phyloP scores from a whole-genome alignment of 441 rosid genomes.

The Adansonia madagascariensis region DNA sequence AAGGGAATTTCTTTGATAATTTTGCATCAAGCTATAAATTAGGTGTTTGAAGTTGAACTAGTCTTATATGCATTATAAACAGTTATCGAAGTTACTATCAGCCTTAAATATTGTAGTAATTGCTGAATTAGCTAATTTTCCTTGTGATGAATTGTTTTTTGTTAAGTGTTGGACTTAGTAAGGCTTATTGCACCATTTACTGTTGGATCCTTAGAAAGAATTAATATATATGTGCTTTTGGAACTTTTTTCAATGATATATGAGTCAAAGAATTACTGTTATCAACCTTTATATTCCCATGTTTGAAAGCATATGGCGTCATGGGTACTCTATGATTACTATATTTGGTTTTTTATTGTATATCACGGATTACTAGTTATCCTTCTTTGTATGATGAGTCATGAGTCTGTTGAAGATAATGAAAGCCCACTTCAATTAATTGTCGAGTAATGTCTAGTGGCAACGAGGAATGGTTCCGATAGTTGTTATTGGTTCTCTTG shows the following conservation, averaged over 20 bases:
- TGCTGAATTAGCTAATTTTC: conserved; percentile 11
- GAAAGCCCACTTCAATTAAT: neutral
- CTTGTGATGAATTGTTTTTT: neutral
- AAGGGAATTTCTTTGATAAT: neutral
- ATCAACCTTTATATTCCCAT: conserved; percentile 5
- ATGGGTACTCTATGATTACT: neutral
- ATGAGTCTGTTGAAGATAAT: conserved; percentile 1
- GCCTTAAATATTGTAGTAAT: neutral
- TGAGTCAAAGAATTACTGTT: neutral
- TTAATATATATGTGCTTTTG: neutral
- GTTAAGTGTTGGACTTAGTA: neutral
- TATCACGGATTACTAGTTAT: neutral
- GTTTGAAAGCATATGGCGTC: neutral
- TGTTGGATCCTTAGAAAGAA: neutral
- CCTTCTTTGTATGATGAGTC: conserved; percentile 8
- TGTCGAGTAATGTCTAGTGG: conserved; percentile 8
- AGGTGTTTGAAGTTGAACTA: neutral
- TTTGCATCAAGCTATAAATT: neutral
- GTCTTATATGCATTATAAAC: neutral
- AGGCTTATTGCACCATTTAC: neutral
- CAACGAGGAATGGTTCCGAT: neutral
- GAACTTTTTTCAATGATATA: neutral
- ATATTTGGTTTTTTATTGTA: neutral
- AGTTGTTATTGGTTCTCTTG: neutral
- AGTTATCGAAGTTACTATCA: neutral